Evolutionary conservation across 805 yeast species (phyloP), one percentile per base, ranked within the genome.

Genomic region (Alloascoidea africana): DNA sequence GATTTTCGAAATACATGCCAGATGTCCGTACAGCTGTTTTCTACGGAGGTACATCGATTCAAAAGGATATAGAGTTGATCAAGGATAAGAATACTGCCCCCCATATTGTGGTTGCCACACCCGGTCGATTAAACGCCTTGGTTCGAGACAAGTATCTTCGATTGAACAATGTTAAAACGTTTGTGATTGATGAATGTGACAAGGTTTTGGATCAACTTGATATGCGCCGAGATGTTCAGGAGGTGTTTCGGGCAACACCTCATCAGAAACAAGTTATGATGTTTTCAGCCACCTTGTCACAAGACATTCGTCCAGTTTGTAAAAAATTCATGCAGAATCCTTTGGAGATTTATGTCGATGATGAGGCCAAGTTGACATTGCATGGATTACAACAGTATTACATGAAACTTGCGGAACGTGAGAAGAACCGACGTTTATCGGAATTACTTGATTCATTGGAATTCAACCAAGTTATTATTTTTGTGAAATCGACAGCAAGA

Each of bases 241-340:
- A 89, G 58, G 82, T 91, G 46, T 89, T 91, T 76, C 79, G 96
- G 62, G 83, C 83, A 43, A 89, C 98, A 38, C 98, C 98, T 47
- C 94, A 83, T 63, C 95, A 89, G 60, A 89, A 89, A 65, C 98
- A 89, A 68, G 97, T 91, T 40, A 87, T 91, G 97, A 89, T 89
- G 96, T 89, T 89, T 63, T 82, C 95, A 43, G 98, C 98, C 47
- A 89, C 98, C 40, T 70, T 89, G 51, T 76, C 94, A 36, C 83
- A 74, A 56, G 97, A 89, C 56, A 85, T 89, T 54, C 82, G 95
- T 62, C 96, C 96, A 44, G 76, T 91, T 42, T 89, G 96, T 70
- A 89, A 87, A 69, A 86, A 89, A 66, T 89, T 91, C 67, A 83
- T 91, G 87, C 95, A 89, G 65, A 86, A 83, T 52, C 97, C 98